Evolutionary conservation across 2,329 filamentous ascomycete genomes (phyloP).

Genomic region (Talaromyces sp.): DNA sequence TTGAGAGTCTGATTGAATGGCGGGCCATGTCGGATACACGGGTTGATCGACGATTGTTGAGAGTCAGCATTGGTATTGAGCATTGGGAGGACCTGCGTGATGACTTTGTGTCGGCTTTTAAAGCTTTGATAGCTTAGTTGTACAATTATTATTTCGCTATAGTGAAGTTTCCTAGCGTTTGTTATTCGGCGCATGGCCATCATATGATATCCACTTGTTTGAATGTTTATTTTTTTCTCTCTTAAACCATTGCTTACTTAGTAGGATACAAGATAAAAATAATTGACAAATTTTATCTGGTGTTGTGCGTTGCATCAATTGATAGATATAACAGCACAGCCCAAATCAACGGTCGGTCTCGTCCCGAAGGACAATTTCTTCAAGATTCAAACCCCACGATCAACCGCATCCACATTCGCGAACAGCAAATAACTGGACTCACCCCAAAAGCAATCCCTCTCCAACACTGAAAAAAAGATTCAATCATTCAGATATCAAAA

Average conservation of each 20-base stretch:
- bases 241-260: neutral
- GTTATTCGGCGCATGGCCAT: neutral
- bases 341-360: neutral
- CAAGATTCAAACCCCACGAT: neutral
- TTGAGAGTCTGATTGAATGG: constrained; percentile 97
- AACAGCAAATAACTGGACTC: too few relatives aligned
- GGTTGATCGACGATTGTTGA: constrained; percentile 69
- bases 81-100: constrained; percentile 75
- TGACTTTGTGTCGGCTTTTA: constrained; percentile 68
- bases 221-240: neutral
- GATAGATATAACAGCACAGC: too few relatives aligned
- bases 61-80: constrained; percentile 85
- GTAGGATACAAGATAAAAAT: too few relatives aligned
- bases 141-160: neutral
- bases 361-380: neutral
- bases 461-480: too few relatives aligned
- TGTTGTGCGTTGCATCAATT: too few relatives aligned
- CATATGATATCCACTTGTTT: constrained; percentile 6
- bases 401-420: neutral
- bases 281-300: too few relatives aligned
- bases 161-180: neutral
- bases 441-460: too few relatives aligned
- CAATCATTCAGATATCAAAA: too few relatives aligned
- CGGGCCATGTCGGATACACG: constrained; percentile 76
- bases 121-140: constrained; percentile 44